Base-by-base conservation (phyloP, 163 green algal genomes). In the Scenedesmus sp. region DNA sequence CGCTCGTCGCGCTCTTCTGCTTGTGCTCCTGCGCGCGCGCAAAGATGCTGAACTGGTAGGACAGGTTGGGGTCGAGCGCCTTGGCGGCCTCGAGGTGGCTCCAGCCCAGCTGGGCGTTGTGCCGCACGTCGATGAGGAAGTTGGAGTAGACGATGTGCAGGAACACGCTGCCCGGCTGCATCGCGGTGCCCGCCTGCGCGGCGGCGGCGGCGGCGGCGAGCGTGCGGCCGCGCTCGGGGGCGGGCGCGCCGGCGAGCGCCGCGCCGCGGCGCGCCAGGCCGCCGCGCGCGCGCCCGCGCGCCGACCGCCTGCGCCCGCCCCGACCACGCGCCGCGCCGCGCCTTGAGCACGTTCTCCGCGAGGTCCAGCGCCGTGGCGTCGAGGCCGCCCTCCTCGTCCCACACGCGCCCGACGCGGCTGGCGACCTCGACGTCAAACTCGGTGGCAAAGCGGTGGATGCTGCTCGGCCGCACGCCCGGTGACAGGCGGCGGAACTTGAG, bases 31-130 rank as follows among this genome's bases (percentile, higher is more conserved):
- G 85, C 31, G 84, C 80, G 18, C 85, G 84, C 0, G 57, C 73
- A 64, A 91, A 92, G 65, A 91, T 85, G 74, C 63, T 78, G 77
- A 91, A 92, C 36, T 86, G 81, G 51, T 82, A 87, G 39, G 70
- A 81, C 26, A 92, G 51, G 62, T 83, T 84, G 22, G 84, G 73
- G 15, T 80, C 69, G 78, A 91, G 67, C 57, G 78, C 79, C 5
- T 70, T 70, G 2, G 85, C 85, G 47, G 72, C 17, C 75, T 89
- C 84, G 29, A 91, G 72, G 51, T 86, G 76, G 7, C 51, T 54
- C 72, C 57, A 86, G 31, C 78, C 78, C 11, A 62, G 53, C 63
- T 85, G 65, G 42, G 36, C 20, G 54, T 81, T 78, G 33, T 82
- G 70, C 39, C 67, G 56, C 29, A 65, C 60, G 20, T 88, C 80